These are phyloP conservation scores for Fusarium illudens DNA, from an alignment of 2,329 filamentous ascomycete species.

Conservation along the genomic window DNA sequence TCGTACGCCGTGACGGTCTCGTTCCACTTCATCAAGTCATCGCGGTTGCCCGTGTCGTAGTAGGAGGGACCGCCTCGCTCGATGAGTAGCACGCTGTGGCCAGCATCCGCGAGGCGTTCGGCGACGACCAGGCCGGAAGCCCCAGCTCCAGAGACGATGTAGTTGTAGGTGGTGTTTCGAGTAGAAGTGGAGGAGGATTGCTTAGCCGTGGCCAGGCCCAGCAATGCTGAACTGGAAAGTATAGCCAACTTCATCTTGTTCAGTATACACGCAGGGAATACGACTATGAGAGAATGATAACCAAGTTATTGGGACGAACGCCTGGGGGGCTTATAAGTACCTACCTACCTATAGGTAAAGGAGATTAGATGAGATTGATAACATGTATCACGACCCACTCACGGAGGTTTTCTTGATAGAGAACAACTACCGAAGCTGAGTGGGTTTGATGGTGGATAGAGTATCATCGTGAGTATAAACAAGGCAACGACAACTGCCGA, in stretches of 20 bases:
- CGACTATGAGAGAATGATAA: neutral
- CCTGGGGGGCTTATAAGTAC: neutral
- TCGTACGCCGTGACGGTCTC: constrained; percentile 73
- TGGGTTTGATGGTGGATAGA: constrained; percentile 26
- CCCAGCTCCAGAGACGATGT: constrained; percentile 36
- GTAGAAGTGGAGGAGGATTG: constrained; percentile 2
- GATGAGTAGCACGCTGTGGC: constrained; percentile 69
- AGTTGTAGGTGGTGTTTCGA: constrained; percentile 31
- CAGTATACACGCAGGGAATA: neutral
- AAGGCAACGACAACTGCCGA: constrained; percentile 10
- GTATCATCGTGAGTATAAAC: neutral
- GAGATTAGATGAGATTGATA: constrained; percentile 41
- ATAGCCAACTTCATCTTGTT: constrained; percentile 24
- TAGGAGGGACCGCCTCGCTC: constrained; percentile 68
- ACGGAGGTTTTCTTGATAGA: constrained; percentile 6
- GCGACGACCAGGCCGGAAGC: constrained; percentile 36
- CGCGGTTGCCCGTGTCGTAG: constrained; percentile 68
- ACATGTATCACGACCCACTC: constrained; percentile 6
- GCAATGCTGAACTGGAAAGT: constrained; percentile 12
- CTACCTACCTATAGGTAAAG: neutral
- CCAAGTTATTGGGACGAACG: neutral
- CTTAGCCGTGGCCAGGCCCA: constrained; percentile 23
- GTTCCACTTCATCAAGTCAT: constrained; percentile 66
- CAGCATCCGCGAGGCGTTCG: constrained; percentile 64
- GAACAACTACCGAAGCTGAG: constrained; percentile 15